A percentile compares a stretch with the other conserved stretches of the same genome.
Evolutionary conservation across 306 rosid genomes (phyloP).

Genomic region (Nissolia schottii): DNA sequence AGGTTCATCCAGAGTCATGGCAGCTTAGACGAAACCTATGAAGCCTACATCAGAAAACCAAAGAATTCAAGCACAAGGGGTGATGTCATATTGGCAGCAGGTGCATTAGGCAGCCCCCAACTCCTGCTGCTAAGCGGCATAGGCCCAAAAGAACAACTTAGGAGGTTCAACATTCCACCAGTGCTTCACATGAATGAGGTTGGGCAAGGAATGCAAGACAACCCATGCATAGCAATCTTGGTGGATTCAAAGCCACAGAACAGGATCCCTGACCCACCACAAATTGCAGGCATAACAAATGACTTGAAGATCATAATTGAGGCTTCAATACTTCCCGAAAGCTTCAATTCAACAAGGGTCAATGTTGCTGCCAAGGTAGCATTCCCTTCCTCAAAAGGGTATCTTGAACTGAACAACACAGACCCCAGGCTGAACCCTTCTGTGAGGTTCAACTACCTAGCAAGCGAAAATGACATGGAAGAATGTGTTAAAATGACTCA

Average conservation of each 20-base stretch:
- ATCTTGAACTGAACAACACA: constrained; percentile 43
- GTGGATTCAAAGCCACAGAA: constrained; percentile 48
- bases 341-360: constrained; percentile 46
- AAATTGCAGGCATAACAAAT: constrained; percentile 59
- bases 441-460: constrained; percentile 65
- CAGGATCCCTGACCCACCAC: constrained; percentile 61
- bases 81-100: constrained; percentile 72
- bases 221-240: constrained; percentile 54
- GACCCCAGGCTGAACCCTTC: constrained; percentile 67
- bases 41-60: constrained; percentile 47
- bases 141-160: constrained; percentile 56
- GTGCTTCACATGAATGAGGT: constrained; percentile 39
- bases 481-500: constrained; percentile 48
- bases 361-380: constrained; percentile 63
- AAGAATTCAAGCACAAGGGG: constrained; percentile 43
- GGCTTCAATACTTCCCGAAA: constrained; percentile 52
- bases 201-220: constrained; percentile 74
- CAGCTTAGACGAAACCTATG: constrained; percentile 26
- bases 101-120: constrained; percentile 80
- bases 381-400: constrained; percentile 53
- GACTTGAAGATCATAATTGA: constrained; percentile 52
- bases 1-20: constrained; percentile 59
- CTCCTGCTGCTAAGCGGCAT: constrained; percentile 60
- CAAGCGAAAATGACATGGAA: constrained; percentile 39
- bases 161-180: constrained; percentile 38